phyloP scores from a whole-genome alignment of 768 basidiomycete species.

The Leccinum subgranulosum region DNA sequence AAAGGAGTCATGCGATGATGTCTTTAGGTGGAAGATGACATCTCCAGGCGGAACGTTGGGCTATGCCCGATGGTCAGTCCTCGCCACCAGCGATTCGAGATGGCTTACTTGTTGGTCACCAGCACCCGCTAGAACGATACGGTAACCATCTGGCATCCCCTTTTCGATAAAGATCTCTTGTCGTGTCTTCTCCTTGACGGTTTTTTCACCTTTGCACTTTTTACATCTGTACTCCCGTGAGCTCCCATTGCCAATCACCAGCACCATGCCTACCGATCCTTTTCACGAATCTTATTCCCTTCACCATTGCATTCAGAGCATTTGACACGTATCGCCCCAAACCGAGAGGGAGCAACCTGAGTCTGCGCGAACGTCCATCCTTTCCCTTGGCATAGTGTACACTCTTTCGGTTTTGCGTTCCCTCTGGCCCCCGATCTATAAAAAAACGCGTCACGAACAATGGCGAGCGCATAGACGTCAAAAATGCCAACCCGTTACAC shows the following conservation, averaged over 20 bases:
- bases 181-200: slow-evolving; percentile 82
- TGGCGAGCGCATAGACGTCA: neutral
- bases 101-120: slow-evolving; percentile 80
- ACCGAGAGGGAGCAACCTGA: slow-evolving; percentile 46
- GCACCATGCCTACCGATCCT: slow-evolving; percentile 60
- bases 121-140: slow-evolving; percentile 86
- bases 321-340: slow-evolving; percentile 49
- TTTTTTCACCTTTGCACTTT: slow-evolving; percentile 88
- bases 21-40: slow-evolving; percentile 78
- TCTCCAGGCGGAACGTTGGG: slow-evolving; percentile 87
- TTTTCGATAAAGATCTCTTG: slow-evolving; percentile 85
- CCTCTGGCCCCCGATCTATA: slow-evolving; percentile 79
- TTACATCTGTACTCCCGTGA: slow-evolving; percentile 64
- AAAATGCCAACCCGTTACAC: slow-evolving; percentile 69
- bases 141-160: slow-evolving; percentile 80
- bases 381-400: slow-evolving; percentile 79
- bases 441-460: slow-evolving; percentile 7
- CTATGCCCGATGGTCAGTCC: slow-evolving; percentile 39
- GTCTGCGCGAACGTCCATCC: slow-evolving; percentile 66
- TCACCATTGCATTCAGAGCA: slow-evolving; percentile 71
- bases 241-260: neutral
- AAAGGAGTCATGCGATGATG: slow-evolving; percentile 71
- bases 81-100: neutral
- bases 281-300: slow-evolving; percentile 74
- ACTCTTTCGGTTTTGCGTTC: slow-evolving; percentile 80